Conservation (phyloP, 805 yeast species). For the Torulaspora franciscae region DNA sequence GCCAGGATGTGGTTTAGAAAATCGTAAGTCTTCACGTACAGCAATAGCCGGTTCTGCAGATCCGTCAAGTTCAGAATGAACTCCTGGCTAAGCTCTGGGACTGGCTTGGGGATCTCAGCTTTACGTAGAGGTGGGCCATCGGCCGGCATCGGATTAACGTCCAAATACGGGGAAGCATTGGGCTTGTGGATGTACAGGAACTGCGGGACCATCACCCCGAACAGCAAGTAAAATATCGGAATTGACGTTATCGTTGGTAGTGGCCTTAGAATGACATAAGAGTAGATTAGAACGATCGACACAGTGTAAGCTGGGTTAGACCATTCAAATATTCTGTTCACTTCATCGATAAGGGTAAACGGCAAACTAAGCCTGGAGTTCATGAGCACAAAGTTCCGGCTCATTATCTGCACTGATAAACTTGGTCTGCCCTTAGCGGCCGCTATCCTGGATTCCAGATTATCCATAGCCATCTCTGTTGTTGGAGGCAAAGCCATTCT, state of each 20-base stretch:
- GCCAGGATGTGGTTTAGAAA: slow-evolving; percentile 43
- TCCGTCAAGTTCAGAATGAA: slow-evolving; percentile 76
- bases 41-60: slow-evolving; percentile 71
- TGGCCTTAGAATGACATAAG: slow-evolving; percentile 59
- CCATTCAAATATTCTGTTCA: slow-evolving; percentile 60
- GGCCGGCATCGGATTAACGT: slow-evolving; percentile 43
- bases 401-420: slow-evolving; percentile 63
- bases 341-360: slow-evolving; percentile 55
- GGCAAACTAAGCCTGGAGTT: slow-evolving; percentile 59
- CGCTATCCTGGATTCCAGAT: slow-evolving; percentile 50
- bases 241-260: slow-evolving; percentile 44
- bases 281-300: slow-evolving; percentile 46
- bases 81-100: slow-evolving; percentile 73
- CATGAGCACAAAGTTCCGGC: slow-evolving; percentile 58
- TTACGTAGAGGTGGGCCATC: slow-evolving; percentile 48
- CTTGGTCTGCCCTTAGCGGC: slow-evolving; percentile 63
- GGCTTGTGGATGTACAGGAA: slow-evolving; percentile 61
- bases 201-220: slow-evolving; percentile 62
- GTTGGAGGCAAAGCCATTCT: slow-evolving; percentile 68
- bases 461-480: slow-evolving; percentile 42
- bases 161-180: slow-evolving; percentile 38
- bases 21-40: slow-evolving; percentile 62
- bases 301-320: slow-evolving; percentile 55
- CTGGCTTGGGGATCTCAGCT: slow-evolving; percentile 58
- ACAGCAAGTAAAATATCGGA: slow-evolving; percentile 52